Conservation (phyloP, 2,329 filamentous ascomycete genomes). For the Talaromyces sp. region DNA sequence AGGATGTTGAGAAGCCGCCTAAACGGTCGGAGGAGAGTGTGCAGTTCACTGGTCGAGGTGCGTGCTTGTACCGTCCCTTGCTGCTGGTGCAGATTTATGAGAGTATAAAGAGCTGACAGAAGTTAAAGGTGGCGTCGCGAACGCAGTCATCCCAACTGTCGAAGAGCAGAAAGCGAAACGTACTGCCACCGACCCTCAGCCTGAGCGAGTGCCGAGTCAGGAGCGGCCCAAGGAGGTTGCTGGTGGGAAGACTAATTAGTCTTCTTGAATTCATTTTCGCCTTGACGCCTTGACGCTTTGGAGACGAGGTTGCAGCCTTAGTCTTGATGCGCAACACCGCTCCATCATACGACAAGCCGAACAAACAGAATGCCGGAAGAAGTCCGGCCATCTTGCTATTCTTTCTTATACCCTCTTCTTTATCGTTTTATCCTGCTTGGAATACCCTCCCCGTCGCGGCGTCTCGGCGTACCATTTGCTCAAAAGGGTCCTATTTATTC, state of each 20-base stretch:
- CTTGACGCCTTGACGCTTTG: no score
- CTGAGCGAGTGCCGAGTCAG: constrained; percentile 24
- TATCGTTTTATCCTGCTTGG: neutral
- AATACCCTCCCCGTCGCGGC: constrained; percentile 12
- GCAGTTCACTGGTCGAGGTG: constrained; percentile 45
- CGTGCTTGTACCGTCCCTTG: constrained; percentile 11
- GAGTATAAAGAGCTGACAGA: neutral
- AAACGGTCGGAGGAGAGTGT: constrained; percentile 37
- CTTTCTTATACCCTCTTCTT: neutral
- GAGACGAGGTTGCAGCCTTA: neutral
- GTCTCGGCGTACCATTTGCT: neutral
- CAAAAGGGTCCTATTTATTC: neutral
- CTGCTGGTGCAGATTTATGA: neutral
- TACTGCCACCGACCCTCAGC: constrained; percentile 8
- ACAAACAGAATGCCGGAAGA: neutral
- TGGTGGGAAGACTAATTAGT: constrained; percentile 13
- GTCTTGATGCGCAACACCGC: neutral
- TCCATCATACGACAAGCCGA: neutral
- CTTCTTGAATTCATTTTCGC: neutral
- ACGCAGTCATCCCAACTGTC: constrained; percentile 31
- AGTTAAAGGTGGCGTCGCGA: constrained; percentile 34
- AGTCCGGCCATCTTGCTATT: neutral
- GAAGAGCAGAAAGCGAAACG: constrained; percentile 17
- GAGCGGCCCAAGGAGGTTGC: constrained; percentile 28
- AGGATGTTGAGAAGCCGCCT: constrained; percentile 68